Evolutionary conservation across 148 eudicot genomes (phyloP), one percentile per base, ranked within the genome.

Genomic region (Cornus florida): DNA sequence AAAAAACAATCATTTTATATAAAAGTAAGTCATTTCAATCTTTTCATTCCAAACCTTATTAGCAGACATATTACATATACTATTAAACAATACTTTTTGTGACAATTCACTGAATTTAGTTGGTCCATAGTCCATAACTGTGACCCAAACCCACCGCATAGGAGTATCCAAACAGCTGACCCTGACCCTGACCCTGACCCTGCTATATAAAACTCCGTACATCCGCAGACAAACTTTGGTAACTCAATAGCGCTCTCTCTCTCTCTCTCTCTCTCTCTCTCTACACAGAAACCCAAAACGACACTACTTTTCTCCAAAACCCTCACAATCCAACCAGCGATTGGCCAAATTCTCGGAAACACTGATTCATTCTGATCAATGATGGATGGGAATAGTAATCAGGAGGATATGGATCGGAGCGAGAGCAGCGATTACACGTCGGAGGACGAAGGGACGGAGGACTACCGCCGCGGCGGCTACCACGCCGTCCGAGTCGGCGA

Each of bases 371-470:
- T 0, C 38, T 11, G 71, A 76, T 76, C 62, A 46, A 75, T 76
- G 78, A 75, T 76, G 78, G 78, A 76, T 20, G 75, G 76, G 72
- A 86, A 78, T 83, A 79, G 75, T 17, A 2, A 3, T 83, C 67
- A 70, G 76, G 38, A 70, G 74, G 66, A 77, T 73, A 69, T 75
- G 74, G 84, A 71, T 57, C 74, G 5, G 20, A 81, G 81, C 79
- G 39, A 50, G 43, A 77, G 80, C 83, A 72, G 82, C 59, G 69
- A 75, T 11, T 85, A 77, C 83, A 73, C 85, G n/a, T 85, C 86
- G 72, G 88, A 86, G 77, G 86, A 87, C 80, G 86, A 77, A 22
- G 80, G 80, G 33, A 56, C 80, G 6, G 80, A 77, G 73, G 80
- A 69, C 4, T 77, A 77, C 74, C 28, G 80, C 24, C 80, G 80